Evolutionary conservation across 495 filamentous ascomycete species (phyloP).

Genomic region (Lasiosphaeria hispida): DNA sequence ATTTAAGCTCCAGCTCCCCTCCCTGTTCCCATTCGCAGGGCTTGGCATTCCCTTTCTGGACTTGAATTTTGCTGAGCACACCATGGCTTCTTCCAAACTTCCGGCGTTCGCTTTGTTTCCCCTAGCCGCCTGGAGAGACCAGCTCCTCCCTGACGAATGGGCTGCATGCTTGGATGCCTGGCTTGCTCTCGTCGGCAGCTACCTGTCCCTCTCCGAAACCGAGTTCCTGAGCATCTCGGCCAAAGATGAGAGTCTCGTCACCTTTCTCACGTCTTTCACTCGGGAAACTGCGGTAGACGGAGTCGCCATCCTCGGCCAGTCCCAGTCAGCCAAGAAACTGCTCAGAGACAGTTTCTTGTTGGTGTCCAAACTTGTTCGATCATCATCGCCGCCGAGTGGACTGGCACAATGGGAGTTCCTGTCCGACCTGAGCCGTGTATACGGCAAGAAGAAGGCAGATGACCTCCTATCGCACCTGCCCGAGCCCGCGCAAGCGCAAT

Average conservation of each 20-base stretch:
- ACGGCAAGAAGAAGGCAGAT: conserved; percentile 48
- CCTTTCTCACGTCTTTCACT: conserved; percentile 64
- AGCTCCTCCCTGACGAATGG: conserved; percentile 70
- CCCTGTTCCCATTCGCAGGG: conserved; percentile 7
- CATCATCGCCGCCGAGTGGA: conserved; percentile 38
- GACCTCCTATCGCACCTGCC: conserved; percentile 32
- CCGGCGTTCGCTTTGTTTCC: conserved; percentile 77
- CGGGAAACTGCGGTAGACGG: conserved; percentile 46
- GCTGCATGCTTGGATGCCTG: conserved; percentile 74
- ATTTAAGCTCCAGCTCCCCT: too few relatives aligned
- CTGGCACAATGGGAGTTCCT: conserved; percentile 59
- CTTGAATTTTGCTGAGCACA: neutral
- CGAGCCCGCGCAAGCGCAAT: conserved; percentile 28
- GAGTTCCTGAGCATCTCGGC: conserved; percentile 49
- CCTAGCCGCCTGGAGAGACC: conserved; percentile 60
- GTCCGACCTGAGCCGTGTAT: conserved; percentile 53
- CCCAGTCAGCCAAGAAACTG: conserved; percentile 50
- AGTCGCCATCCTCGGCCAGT: conserved; percentile 39
- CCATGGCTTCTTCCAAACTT: conserved; percentile 34
- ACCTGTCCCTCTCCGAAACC: conserved; percentile 56
- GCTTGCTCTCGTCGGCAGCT: conserved; percentile 60
- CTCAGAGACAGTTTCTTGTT: conserved; percentile 63
- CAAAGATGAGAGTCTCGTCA: conserved; percentile 53
- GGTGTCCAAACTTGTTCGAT: conserved; percentile 45
- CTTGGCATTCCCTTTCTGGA: conserved; percentile 1